phyloP scores from a whole-genome alignment of 1,284 basidiomycete genomes.

The Puccinia hordei region DNA sequence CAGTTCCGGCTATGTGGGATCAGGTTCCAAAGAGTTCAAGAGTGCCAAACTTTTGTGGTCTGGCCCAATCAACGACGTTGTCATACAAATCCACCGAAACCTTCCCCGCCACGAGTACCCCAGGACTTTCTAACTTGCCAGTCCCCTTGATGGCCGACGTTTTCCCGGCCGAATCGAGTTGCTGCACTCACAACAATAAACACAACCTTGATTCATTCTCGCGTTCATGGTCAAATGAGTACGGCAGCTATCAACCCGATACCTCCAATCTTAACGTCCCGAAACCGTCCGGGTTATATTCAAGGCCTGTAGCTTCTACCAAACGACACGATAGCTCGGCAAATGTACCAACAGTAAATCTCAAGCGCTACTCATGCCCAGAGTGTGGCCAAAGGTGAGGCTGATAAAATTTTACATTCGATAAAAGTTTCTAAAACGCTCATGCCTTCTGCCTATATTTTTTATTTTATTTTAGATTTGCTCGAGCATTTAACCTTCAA shows the following conservation, averaged over 20 bases:
- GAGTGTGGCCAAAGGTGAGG: slow-evolving; percentile 12
- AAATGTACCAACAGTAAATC: neutral
- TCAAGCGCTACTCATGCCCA: slow-evolving; percentile 17
- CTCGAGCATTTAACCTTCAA: slow-evolving; percentile 84
- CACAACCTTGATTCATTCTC: neutral
- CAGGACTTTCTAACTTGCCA: neutral
- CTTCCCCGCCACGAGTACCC: neutral
- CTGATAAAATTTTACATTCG: too few relatives aligned
- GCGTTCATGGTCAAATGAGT: neutral
- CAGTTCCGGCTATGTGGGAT: neutral
- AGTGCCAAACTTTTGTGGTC: neutral
- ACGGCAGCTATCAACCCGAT: neutral
- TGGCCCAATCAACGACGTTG: neutral
- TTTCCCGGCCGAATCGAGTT: neutral
- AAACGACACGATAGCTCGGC: neutral
- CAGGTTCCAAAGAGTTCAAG: neutral
- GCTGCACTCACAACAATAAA: neutral
- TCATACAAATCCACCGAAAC: neutral
- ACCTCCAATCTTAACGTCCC: neutral
- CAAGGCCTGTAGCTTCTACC: neutral
- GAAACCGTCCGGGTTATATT: neutral
- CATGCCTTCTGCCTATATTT: neutral
- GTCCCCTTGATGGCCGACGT: neutral
- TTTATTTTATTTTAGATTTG: slow-evolving; percentile 63
- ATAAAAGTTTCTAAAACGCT: neutral